Conservation (phyloP, 129 eudicot genomes). For the Helianthus tuberosus region DNA sequence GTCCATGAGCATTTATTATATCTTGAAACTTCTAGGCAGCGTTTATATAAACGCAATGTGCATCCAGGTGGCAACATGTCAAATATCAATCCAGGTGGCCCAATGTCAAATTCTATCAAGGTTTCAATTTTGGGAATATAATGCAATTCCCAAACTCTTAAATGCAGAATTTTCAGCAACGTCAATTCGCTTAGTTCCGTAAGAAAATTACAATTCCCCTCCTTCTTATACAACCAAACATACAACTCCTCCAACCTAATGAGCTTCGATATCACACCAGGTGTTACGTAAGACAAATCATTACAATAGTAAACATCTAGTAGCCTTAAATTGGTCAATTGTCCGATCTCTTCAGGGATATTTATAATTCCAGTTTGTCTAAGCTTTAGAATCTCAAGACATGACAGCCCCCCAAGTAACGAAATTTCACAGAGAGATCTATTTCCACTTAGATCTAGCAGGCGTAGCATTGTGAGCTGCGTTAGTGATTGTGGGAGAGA, state of each 20-base stretch:
- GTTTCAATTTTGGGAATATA: not conserved
- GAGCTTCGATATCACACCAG: conserved; percentile 18
- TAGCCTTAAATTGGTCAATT: conserved; percentile 8
- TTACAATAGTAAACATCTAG: not conserved
- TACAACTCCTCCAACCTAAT: not conserved
- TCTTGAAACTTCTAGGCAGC: not conserved
- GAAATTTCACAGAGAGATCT: not conserved
- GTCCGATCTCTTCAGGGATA: conserved; percentile 17
- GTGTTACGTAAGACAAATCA: not conserved
- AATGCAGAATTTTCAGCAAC: not conserved
- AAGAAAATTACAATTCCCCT: not conserved
- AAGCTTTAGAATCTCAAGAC: conserved; percentile 22
- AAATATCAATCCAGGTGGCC: too few relatives aligned
- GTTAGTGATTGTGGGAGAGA: conserved; percentile 17
- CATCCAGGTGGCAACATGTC: too few relatives aligned
- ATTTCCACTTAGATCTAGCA: not conserved
- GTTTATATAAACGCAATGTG: not conserved
- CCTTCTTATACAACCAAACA: not conserved
- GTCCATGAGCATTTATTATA: not conserved
- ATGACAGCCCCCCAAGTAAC: conserved; percentile 7
- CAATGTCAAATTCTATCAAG: not conserved
- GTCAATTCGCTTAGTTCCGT: not conserved
- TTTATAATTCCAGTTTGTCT: not conserved
- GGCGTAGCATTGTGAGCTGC: conserved; percentile 2
- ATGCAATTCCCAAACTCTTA: not conserved